These are phyloP conservation scores for Secale cereale DNA, from an alignment of 176 grass and related monocot species.

Conservation along the genomic window DNA sequence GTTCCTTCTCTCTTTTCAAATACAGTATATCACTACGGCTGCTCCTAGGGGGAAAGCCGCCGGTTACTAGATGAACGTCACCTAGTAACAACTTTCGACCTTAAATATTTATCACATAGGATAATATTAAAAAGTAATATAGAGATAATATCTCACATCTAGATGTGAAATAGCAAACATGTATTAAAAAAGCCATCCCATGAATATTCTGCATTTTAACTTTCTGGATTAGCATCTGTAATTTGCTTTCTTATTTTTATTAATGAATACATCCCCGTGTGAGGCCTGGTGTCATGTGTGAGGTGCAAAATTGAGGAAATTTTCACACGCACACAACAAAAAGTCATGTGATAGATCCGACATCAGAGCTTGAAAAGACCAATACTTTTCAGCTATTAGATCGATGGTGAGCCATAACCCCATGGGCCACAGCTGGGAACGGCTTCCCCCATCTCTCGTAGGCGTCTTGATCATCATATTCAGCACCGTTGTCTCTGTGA, in stretches of 20 bases:
- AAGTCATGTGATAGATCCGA: background rate
- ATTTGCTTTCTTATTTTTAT: background rate
- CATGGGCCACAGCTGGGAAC: background rate
- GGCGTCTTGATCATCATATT: constrained; percentile 13
- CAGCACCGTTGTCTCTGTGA: background rate
- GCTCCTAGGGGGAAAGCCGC: background rate
- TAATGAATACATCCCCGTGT: background rate
- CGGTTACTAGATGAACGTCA: background rate
- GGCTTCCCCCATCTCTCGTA: background rate
- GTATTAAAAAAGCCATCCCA: background rate
- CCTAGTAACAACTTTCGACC: background rate
- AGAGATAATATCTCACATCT: no score
- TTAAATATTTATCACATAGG: background rate
- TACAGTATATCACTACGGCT: background rate
- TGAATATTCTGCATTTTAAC: background rate
- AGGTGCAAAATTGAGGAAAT: background rate
- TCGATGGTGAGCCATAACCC: background rate
- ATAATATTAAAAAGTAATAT: background rate
- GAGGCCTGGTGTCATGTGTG: background rate
- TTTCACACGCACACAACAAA: background rate
- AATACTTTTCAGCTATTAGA: background rate
- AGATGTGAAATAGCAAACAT: no score
- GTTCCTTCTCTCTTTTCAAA: background rate
- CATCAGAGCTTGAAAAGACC: background rate
- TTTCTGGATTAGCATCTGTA: background rate